Conservation (phyloP, 768 basidiomycete species). For the Boletus subcaerulescens region DNA sequence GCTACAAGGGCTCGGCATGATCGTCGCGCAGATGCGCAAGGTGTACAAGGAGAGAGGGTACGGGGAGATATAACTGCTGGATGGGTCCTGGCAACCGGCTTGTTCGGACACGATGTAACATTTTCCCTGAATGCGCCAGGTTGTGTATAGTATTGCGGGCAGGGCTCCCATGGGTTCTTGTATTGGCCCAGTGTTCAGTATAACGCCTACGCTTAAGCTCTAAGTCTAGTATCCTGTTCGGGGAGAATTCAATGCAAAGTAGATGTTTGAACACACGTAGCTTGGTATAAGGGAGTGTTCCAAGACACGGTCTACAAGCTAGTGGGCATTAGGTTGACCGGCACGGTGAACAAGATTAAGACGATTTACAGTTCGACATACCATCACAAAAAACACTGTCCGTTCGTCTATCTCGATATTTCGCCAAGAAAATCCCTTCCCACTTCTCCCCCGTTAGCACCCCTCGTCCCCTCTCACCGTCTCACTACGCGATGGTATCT, state of each 20-base stretch:
- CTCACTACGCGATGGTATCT: not conserved
- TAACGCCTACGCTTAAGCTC: not conserved
- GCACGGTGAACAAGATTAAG: too few species aligned
- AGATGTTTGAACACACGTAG: too few species aligned
- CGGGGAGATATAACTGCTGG: constrained; percentile 34
- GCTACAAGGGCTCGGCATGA: constrained; percentile 54
- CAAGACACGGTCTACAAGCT: too few species aligned
- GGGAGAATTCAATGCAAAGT: too few species aligned
- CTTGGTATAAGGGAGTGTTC: too few species aligned
- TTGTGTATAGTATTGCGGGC: not conserved
- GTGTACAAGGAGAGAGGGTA: constrained; percentile 59
- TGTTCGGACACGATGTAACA: not conserved
- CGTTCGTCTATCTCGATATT: not conserved
- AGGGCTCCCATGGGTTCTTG: too few species aligned
- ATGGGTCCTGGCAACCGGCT: not conserved
- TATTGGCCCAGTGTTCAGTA: not conserved
- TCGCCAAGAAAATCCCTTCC: not conserved
- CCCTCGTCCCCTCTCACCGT: not conserved
- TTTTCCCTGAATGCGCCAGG: not conserved
- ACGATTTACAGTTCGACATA: too few species aligned
- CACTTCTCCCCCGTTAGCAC: not conserved
- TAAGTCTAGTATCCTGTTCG: too few species aligned
- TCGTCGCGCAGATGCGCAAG: constrained; percentile 46
- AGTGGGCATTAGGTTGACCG: too few species aligned
- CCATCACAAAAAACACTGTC: not conserved